Evolutionary conservation across 371 early-diverging fungal species (phyloP), one percentile per base, ranked within the genome.

Genomic region (Syncephalastrum contaminatum): DNA sequence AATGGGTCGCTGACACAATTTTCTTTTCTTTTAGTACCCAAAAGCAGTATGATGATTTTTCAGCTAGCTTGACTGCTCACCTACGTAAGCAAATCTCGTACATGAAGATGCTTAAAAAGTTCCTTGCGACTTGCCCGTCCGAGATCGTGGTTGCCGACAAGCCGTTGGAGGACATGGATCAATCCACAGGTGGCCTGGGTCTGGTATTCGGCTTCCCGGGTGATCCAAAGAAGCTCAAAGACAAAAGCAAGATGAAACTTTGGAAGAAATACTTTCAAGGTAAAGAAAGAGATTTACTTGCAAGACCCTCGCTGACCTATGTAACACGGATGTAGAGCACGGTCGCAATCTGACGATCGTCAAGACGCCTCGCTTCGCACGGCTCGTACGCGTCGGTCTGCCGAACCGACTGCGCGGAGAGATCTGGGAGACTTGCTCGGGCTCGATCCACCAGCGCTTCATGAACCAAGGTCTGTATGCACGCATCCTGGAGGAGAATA

Each of bases 401-500:
- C 96, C 98, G 1, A 94, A 94, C 64, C 70, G 78, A 18, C 70
- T 98, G 48, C 86, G 99, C 19, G 97, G 97, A 4, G 99, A 98
- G 71, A 84, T 97, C 16, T 98, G 99, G 99, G 98, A 98, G 67
- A 68, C 88, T 5, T 87, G 91, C 58, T 90, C 89, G 20, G 99
- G 99, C 4, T 86, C 96, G 8, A 87, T 96, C 51, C 92, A 88
- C 46, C 80, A 91, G 54, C 79, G 98, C 36, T 92, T 89, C 67
- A 83, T 89, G 70, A 88, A 94, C 64, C 82, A 83, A 36, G 96
- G 95, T 4, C 72, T 90, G 20, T 97, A 95, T 67, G 76, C 86
- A 14, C 71, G 80, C 36, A 78, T 95, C n/a, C 83, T 94, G 24
- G 78, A 83, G 30, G 88, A 92, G 30, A 82, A 88, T 21, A 81